Conservation (phyloP, 768 basidiomycete species). For the Tremella mesenterica region DNA sequence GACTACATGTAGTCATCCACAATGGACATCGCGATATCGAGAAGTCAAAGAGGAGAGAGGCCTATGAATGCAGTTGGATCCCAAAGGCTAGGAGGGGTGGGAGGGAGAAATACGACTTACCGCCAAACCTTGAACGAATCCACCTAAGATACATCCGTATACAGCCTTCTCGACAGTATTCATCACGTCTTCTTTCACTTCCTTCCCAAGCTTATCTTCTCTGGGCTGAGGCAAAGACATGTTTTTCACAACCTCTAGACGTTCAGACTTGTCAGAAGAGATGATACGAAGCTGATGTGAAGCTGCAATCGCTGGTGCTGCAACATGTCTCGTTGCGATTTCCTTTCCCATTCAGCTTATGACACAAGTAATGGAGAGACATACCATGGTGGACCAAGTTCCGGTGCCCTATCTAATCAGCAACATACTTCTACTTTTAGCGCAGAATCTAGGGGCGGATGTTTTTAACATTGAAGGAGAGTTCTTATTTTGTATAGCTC, state of each 20-base stretch:
- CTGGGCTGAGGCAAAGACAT: slow-evolving; percentile 35
- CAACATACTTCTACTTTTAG: too few species aligned
- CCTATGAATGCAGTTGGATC: neutral
- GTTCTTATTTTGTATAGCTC: too few species aligned
- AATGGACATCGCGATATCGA: too few species aligned
- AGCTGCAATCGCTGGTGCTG: slow-evolving; percentile 41
- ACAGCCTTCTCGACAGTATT: slow-evolving; percentile 32
- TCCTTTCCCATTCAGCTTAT: slow-evolving; percentile 19
- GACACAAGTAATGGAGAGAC: neutral
- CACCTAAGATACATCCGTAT: slow-evolving; percentile 37
- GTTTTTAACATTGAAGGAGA: too few species aligned
- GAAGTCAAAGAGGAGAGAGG: neutral
- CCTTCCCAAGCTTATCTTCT: slow-evolving; percentile 6
- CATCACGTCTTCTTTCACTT: slow-evolving; percentile 22
- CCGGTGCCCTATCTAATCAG: too few species aligned
- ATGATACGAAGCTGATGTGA: slow-evolving; percentile 42
- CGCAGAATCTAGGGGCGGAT: too few species aligned
- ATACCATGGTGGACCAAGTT: slow-evolving; percentile 35
- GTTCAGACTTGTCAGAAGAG: slow-evolving; percentile 35
- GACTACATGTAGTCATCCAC: too few species aligned
- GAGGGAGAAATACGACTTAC: slow-evolving; percentile 17
- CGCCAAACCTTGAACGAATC: slow-evolving; percentile 42
- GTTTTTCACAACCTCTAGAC: slow-evolving; percentile 31
- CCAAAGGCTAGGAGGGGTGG: too few species aligned
- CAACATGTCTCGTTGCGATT: slow-evolving; percentile 38